Evolutionary conservation across 164 flowering plant species (phyloP).

Genomic region (Umbellularia californica): DNA sequence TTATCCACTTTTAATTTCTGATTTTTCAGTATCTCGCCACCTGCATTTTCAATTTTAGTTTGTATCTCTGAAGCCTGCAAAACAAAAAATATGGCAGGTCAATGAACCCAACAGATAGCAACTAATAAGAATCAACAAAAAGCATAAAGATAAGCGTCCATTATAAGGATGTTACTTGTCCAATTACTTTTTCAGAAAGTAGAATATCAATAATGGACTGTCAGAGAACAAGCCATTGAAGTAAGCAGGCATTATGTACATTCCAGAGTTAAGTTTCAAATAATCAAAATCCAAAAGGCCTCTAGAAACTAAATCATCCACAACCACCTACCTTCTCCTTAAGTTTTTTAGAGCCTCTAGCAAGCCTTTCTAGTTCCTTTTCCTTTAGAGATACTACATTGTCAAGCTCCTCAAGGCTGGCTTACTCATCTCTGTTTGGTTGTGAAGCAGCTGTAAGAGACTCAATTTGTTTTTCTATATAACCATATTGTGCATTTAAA

Average conservation of each 20-base stretch:
- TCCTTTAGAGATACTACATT: constrained; percentile 57
- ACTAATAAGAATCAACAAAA: neutral
- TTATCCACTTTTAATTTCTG: constrained; percentile 72
- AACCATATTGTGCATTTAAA: constrained; percentile 44
- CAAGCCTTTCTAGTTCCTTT: constrained; percentile 61
- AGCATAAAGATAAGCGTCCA: neutral
- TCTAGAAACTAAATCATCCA: neutral
- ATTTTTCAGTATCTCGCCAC: constrained; percentile 73
- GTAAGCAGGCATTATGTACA: neutral
- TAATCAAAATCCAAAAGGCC: neutral
- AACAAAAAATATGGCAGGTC: neutral
- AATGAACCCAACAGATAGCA: neutral
- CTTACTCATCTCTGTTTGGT: constrained; percentile 67
- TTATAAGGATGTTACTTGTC: no score
- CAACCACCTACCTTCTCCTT: constrained; percentile 66
- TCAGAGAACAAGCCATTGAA: neutral
- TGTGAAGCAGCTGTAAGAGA: constrained; percentile 70
- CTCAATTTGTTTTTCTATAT: constrained; percentile 77
- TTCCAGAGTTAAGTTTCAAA: neutral
- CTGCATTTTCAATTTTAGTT: constrained; percentile 86
- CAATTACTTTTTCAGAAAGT: no score
- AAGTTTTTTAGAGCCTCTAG: constrained; percentile 60
- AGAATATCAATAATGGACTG: no score
- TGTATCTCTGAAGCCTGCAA: constrained; percentile 79
- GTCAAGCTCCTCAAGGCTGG: constrained; percentile 53